phyloP scores from a whole-genome alignment of 805 yeast genomes.

The Groenewaldozyma salmanticensis region DNA sequence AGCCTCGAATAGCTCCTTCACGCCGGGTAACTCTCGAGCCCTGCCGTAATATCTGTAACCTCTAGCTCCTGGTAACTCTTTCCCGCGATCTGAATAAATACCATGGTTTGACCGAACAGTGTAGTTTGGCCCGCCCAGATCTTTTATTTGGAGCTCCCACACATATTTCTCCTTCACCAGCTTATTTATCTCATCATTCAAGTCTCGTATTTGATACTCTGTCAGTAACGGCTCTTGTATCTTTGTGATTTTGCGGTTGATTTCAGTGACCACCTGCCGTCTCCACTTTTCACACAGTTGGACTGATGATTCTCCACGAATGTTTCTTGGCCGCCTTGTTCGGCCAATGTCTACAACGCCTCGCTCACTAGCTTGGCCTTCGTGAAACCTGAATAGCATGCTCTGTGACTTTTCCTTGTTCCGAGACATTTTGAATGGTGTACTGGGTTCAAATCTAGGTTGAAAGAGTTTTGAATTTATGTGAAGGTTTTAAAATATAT shows the following conservation, averaged over 20 bases:
- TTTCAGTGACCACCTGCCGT: constrained; percentile 49
- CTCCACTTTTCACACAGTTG: constrained; percentile 69
- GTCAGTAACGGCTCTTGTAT: constrained; percentile 53
- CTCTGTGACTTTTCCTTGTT: constrained; percentile 71
- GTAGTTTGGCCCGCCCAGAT: constrained; percentile 68
- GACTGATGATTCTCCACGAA: constrained; percentile 42
- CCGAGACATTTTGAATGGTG: constrained; percentile 50
- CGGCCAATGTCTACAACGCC: constrained; percentile 51
- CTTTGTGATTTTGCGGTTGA: constrained; percentile 47
- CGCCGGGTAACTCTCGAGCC: constrained; percentile 73
- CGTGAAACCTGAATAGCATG: constrained; percentile 54
- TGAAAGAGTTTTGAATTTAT: no score
- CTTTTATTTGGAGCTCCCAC: constrained; percentile 69
- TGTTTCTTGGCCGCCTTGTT: constrained; percentile 50
- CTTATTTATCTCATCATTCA: constrained; percentile 65
- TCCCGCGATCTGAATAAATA: constrained; percentile 13
- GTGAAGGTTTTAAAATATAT: no score
- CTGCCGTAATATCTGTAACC: constrained; percentile 76
- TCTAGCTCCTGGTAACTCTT: constrained; percentile 26
- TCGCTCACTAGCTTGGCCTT: constrained; percentile 46
- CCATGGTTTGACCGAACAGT: not conserved
- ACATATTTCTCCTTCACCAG: constrained; percentile 55
- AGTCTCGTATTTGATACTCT: constrained; percentile 56
- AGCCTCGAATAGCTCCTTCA: constrained; percentile 37
- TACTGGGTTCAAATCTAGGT: no score